These are phyloP conservation scores for Flaveria robusta DNA, from an alignment of 129 eudicot genomes.

Conservation along the genomic window DNA sequence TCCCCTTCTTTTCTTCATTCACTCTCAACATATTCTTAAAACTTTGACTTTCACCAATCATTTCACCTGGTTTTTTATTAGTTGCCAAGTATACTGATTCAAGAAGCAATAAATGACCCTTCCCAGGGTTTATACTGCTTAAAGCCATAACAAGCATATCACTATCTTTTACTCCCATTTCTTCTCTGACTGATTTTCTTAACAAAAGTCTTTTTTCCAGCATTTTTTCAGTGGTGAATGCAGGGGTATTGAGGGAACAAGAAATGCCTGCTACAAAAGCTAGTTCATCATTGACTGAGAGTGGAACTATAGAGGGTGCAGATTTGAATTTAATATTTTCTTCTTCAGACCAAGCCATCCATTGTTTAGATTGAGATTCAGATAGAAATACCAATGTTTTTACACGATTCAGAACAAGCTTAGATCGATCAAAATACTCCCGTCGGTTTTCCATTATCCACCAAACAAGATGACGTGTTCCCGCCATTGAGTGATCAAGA, in stretches of 20 bases:
- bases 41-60: constrained; percentile 45
- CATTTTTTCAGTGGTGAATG: constrained; percentile 72
- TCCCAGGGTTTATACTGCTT: constrained; percentile 94
- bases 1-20: constrained; percentile 33
- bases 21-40: constrained; percentile 43
- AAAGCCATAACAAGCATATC: constrained; percentile 89
- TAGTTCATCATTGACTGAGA: constrained; percentile 89
- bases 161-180: constrained; percentile 80
- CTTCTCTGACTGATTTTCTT: constrained; percentile 66
- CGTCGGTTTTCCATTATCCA: constrained; percentile 99
- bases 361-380: constrained; percentile 80
- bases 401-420: constrained; percentile 70
- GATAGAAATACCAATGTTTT: constrained; percentile 78
- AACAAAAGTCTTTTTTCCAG: constrained; percentile 57
- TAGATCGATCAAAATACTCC: constrained; percentile 91
- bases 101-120: constrained; percentile 85
- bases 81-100: constrained; percentile 57
- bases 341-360: constrained; percentile 91
- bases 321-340: constrained; percentile 71
- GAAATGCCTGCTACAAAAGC: constrained; percentile 89
- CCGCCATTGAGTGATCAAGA: constrained; percentile 71
- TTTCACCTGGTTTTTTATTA: constrained; percentile 34
- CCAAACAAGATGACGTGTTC: constrained; percentile 84
- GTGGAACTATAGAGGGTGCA: constrained; percentile 64
- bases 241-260: constrained; percentile 85